A percentile compares a stretch with the other conserved stretches of the same genome.
Conservation (phyloP, 176 grass and related monocot species). For the Calamus simplicifolius region DNA sequence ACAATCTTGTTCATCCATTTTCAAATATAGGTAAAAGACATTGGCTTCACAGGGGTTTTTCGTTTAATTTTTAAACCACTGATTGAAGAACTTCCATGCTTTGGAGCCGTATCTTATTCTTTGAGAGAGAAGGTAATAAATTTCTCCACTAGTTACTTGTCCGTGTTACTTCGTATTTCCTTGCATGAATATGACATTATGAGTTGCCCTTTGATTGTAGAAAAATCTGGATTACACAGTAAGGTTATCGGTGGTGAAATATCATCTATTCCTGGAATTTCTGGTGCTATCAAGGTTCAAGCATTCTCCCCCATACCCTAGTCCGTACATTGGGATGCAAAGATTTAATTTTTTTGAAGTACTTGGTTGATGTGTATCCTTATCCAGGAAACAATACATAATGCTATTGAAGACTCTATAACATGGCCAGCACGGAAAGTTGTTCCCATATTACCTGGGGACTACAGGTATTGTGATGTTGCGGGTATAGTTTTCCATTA, state of each 20-base stretch:
- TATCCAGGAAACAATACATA: conserved; percentile 72
- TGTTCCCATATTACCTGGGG: conserved; percentile 85
- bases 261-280: conserved; percentile 97
- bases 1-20: too few species aligned
- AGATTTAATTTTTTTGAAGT: background rate
- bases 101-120: conserved; percentile 69
- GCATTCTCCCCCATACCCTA: background rate
- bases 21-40: conserved; percentile 70
- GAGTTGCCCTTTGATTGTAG: conserved; percentile 39
- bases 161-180: conserved; percentile 2
- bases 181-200: conserved; percentile 11
- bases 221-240: conserved; percentile 91
- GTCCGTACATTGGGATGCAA: background rate
- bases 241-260: conserved; percentile 80
- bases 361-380: background rate
- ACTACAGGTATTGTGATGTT: conserved; percentile 58
- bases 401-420: conserved; percentile 87
- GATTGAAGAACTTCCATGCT: conserved; percentile 77
- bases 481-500: conserved; percentile 4
- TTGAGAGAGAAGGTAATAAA: conserved; percentile 84
- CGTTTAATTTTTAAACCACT: conserved; percentile 83
- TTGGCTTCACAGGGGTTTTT: conserved; percentile 80
- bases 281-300: conserved; percentile 92
- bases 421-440: conserved; percentile 94
- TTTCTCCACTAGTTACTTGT: conserved; percentile 16